Evolutionary conservation across 352 stramenopile genomes (phyloP).

Genomic region (Pythium vanterpoolii): DNA sequence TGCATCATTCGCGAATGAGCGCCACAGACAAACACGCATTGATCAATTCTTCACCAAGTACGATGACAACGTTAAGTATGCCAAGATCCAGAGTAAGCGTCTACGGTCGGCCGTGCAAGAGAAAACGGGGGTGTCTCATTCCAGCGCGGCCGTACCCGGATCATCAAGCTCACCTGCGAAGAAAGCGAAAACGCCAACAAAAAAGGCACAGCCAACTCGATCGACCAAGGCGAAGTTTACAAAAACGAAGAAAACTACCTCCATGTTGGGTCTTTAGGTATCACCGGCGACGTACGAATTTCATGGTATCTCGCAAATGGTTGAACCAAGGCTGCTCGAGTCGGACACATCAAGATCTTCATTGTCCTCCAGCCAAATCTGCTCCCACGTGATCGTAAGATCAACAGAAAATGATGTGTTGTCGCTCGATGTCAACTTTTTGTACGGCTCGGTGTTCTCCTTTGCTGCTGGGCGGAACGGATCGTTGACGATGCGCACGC

Average conservation of each 20-base stretch:
- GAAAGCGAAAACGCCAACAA: neutral
- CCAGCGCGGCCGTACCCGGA: neutral
- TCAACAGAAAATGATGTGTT: constrained; percentile 5
- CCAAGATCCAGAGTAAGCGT: constrained; percentile 88
- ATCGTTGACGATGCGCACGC: constrained; percentile 15
- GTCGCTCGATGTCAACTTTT: constrained; percentile 5
- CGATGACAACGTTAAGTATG: constrained; percentile 95
- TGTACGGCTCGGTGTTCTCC: constrained; percentile 13
- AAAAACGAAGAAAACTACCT: constrained; percentile 29
- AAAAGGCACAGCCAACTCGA: neutral
- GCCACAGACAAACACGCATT: constrained; percentile 87
- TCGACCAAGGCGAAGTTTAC: constrained; percentile 17
- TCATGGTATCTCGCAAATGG: neutral
- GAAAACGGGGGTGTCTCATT: constrained; percentile 18
- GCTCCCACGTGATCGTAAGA: constrained; percentile 17
- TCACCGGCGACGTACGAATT: neutral
- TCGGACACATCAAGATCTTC: neutral
- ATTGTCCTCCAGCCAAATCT: constrained; percentile 6
- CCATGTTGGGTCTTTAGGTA: constrained; percentile 21
- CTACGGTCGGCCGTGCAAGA: constrained; percentile 76
- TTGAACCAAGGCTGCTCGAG: neutral
- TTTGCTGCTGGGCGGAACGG: neutral
- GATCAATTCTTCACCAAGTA: constrained; percentile 96
- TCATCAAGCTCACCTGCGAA: constrained; percentile 5
- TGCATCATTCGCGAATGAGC: constrained; percentile 27